phyloP scores from a whole-genome alignment of 2,329 filamentous ascomycete genomes.

The Ascochyta rabiei region DNA sequence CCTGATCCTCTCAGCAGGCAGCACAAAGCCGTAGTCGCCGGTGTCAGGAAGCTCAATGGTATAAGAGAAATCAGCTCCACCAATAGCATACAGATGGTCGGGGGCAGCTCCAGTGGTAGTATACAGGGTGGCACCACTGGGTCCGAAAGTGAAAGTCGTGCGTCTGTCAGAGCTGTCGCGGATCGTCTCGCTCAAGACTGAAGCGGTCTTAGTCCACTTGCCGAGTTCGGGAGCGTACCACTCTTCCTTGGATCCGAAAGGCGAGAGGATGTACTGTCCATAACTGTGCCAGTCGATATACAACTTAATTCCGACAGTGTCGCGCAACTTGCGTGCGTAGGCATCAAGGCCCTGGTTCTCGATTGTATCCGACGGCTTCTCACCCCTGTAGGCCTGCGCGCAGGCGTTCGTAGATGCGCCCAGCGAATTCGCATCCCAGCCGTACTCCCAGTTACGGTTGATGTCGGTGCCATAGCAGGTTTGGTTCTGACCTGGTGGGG shows the following conservation, averaged over 20 bases:
- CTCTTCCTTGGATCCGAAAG: constrained; percentile 64
- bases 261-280: constrained; percentile 63
- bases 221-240: constrained; percentile 54
- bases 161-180: constrained; percentile 46
- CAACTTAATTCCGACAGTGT: constrained; percentile 59
- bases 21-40: constrained; percentile 56
- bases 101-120: constrained; percentile 54
- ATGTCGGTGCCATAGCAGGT: constrained; percentile 43
- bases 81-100: constrained; percentile 52
- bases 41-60: constrained; percentile 57
- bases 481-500: constrained; percentile 29
- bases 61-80: constrained; percentile 51
- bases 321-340: constrained; percentile 53
- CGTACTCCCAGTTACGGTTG: constrained; percentile 45
- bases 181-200: constrained; percentile 57
- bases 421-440: constrained; percentile 34
- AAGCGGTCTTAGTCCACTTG: constrained; percentile 58
- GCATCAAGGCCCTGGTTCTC: constrained; percentile 50
- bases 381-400: constrained; percentile 39
- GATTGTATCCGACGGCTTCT: constrained; percentile 33
- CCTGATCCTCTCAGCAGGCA: constrained; percentile 55
- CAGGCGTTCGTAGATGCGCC: constrained; percentile 41
- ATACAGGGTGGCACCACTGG: constrained; percentile 66
- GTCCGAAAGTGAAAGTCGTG: constrained; percentile 51
- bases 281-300: constrained; percentile 71